Base-by-base conservation (phyloP, 805 yeast species). In the Schwanniomyces sp. region DNA sequence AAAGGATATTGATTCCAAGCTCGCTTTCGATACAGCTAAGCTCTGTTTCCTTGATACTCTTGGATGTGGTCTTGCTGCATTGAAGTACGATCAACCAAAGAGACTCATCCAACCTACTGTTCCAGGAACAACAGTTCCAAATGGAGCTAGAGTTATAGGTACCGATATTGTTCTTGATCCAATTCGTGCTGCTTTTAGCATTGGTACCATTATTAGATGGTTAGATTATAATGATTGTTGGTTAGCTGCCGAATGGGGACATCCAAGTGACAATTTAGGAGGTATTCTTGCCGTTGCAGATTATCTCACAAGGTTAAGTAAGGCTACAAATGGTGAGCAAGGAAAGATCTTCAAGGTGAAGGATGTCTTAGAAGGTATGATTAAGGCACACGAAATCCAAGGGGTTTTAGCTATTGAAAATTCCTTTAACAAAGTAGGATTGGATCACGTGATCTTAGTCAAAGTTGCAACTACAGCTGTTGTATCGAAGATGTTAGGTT, bases 241-340 rank as follows among this genome's bases (percentile, higher is more conserved):
- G 85, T 63, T 81, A 36, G 86, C 85, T 42, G 84, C 84, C n/a
- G 85, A 81, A 61, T 81, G 86, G 85, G 86, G 86, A 4, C 86
- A 81, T 61, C 86, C 85, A 21, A 76, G 82, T 28, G 86, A 81
- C 57, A 81, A 81, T 60, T 56, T 81, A 43, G 85, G 85, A 41
- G 82, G 82, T 44, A 79, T 81, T 48, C 61, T 81, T 11, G 82
- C 85, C 1, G 81, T 81, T 29, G 78, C 84, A 28, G 85, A 81
- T 61, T 72, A 78, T 66, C 68, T 76, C 47, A 75, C 81, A 44
- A 71, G 85, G 52, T 57, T 68, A 21, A 61, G 69, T 45, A 72
- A 70, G 55, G 69, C 72, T 14, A 66, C 71, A 28, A 61, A 61
- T 32, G 73, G 71, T 21, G 61, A 61, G 40, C 56, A 57, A 24